A percentile compares a stretch with the other conserved stretches of the same genome.
These are phyloP conservation scores for Apiospora phragmitis DNA, from an alignment of 2,329 filamentous ascomycete genomes.

Conservation along the genomic window DNA sequence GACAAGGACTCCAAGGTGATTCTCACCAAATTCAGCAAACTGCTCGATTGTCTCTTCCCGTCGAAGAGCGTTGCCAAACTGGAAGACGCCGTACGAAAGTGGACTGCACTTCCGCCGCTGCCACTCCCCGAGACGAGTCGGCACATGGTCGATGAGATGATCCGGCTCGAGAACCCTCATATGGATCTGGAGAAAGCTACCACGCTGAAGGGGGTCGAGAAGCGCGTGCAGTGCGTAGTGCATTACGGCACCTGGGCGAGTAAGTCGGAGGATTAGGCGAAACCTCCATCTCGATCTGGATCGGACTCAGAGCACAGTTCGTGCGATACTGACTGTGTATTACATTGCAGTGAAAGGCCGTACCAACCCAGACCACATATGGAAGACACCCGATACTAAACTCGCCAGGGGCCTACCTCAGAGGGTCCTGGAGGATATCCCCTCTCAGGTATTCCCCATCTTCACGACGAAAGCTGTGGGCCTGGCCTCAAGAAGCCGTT, in stretches of 20 bases:
- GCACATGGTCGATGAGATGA: slow-evolving; percentile 12
- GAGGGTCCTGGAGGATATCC: neutral
- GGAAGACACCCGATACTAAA: neutral
- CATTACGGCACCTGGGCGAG: slow-evolving; percentile 15
- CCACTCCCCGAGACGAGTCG: slow-evolving; percentile 5
- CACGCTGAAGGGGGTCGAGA: slow-evolving; percentile 12
- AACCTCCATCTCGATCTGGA: neutral
- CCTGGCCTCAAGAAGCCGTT: slow-evolving; percentile 12
- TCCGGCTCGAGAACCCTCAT: slow-evolving; percentile 14
- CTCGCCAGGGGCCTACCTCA: neutral
- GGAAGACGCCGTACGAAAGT: slow-evolving; percentile 10
- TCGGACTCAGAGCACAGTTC: neutral
- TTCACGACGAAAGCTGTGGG: slow-evolving; percentile 11
- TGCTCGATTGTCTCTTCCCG: slow-evolving; percentile 9
- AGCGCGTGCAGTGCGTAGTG: slow-evolving; percentile 14
- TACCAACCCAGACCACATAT: neutral
- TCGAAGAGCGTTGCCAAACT: slow-evolving; percentile 4
- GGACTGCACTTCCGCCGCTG: slow-evolving; percentile 10
- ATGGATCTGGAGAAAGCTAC: slow-evolving; percentile 14
- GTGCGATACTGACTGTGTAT: neutral
- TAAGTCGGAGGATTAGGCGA: neutral
- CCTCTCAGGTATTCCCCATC: neutral
- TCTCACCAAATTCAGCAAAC: slow-evolving; percentile 9
- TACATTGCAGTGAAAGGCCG: neutral
- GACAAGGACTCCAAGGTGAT: slow-evolving; percentile 13